Evolutionary conservation across 768 basidiomycete species (phyloP).

Genomic region (Hypholoma sublateritium): DNA sequence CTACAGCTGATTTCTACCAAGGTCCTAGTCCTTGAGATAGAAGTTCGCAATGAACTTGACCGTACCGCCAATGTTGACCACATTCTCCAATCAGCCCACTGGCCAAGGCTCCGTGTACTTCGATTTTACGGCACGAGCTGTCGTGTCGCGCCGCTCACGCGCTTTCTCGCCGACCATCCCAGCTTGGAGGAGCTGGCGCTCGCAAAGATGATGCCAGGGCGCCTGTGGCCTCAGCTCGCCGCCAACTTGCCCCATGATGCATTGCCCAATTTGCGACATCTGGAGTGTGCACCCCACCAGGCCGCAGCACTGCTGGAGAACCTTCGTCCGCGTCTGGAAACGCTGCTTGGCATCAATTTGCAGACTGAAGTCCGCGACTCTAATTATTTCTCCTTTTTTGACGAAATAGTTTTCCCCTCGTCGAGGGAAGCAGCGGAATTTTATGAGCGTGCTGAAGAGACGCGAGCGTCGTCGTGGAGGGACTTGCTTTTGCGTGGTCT

Average conservation of each 20-base stretch:
- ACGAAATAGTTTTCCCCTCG: not conserved
- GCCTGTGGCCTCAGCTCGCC: constrained; percentile 5
- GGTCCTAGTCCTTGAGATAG: constrained; percentile 3
- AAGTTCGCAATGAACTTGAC: not conserved
- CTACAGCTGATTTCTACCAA: not conserved
- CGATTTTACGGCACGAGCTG: constrained; percentile 6
- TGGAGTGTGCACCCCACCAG: constrained; percentile 7
- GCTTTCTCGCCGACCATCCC: constrained; percentile 3
- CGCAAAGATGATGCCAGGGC: constrained; percentile 10
- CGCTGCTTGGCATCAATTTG: constrained; percentile 6
- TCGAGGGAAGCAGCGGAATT: not conserved
- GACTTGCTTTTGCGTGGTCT: not conserved
- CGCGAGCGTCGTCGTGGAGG: constrained; percentile 1
- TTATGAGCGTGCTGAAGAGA: not conserved
- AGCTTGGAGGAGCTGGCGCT: constrained; percentile 1
- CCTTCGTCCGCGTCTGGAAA: not conserved
- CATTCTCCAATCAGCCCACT: not conserved
- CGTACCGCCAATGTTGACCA: constrained; percentile 7
- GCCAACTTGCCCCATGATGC: not conserved
- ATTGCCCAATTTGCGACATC: constrained; percentile 4
- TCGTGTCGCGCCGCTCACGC: not conserved
- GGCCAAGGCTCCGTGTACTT: constrained; percentile 9
- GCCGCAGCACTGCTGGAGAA: not conserved
- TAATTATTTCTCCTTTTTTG: not conserved
- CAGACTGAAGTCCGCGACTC: not conserved